Conservation (phyloP, 2,329 filamentous ascomycete genomes). For the Alternaria alternata region DNA sequence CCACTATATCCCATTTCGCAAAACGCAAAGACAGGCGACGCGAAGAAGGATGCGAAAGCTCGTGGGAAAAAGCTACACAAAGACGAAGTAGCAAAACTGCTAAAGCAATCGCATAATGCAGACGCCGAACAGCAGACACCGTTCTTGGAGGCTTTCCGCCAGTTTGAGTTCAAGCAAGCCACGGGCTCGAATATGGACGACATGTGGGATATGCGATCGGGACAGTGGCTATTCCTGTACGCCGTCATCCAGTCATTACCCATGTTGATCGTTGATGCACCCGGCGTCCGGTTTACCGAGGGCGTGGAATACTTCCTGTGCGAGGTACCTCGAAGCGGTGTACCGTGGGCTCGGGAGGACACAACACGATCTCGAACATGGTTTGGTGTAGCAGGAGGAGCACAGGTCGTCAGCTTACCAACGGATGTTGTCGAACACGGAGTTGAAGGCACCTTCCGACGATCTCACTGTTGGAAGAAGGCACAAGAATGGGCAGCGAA, state of each 20-base stretch:
- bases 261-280: slow-evolving; percentile 79
- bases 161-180: slow-evolving; percentile 74
- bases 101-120: slow-evolving; percentile 83
- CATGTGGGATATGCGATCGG: slow-evolving; percentile 73
- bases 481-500: slow-evolving; percentile 67
- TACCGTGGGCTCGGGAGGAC: slow-evolving; percentile 76
- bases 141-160: slow-evolving; percentile 74
- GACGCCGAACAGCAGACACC: slow-evolving; percentile 69
- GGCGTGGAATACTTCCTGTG: slow-evolving; percentile 85
- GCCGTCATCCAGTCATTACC: slow-evolving; percentile 79
- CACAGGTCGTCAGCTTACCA: slow-evolving; percentile 68
- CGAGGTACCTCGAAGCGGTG: slow-evolving; percentile 73
- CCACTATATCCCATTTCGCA: slow-evolving; percentile 78
- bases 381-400: slow-evolving; percentile 76
- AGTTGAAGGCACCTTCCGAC: slow-evolving; percentile 72
- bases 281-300: slow-evolving; percentile 71
- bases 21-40: slow-evolving; percentile 69
- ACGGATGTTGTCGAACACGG: slow-evolving; percentile 71
- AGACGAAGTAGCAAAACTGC: slow-evolving; percentile 76
- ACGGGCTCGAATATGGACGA: slow-evolving; percentile 71
- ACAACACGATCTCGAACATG: slow-evolving; percentile 66
- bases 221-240: slow-evolving; percentile 84
- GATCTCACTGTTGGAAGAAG: slow-evolving; percentile 73
- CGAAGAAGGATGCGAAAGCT: slow-evolving; percentile 78
- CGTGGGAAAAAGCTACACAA: slow-evolving; percentile 76